A percentile compares a stretch with the other conserved stretches of the same genome.
These are phyloP conservation scores for Diversispora eburnea DNA, from an alignment of 192 early-diverging fungal species.

Conservation along the genomic window DNA sequence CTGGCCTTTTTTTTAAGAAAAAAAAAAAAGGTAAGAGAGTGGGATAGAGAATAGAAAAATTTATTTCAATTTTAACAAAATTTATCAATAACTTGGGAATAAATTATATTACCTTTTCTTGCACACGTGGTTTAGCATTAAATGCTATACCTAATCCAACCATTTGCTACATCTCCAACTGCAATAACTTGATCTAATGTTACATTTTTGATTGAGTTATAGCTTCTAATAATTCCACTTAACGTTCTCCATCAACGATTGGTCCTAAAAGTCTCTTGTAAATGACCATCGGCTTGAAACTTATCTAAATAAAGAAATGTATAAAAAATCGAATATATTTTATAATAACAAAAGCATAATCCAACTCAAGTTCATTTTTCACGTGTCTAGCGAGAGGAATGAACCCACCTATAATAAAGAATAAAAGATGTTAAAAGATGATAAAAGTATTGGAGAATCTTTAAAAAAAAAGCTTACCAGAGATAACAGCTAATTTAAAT, in stretches of 20 bases:
- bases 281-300: slow-evolving; percentile 80
- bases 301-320: slow-evolving; percentile 52
- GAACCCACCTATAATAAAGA: slow-evolving; percentile 53
- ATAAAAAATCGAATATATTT: not conserved
- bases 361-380: slow-evolving; percentile 82
- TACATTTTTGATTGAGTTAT: slow-evolving; percentile 90
- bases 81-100: not conserved
- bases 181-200: slow-evolving; percentile 90
- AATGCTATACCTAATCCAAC: slow-evolving; percentile 96
- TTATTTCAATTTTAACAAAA: not conserved
- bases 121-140: slow-evolving; percentile 97
- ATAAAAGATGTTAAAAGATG: not conserved
- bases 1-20: slow-evolving; percentile 47
- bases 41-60: not conserved
- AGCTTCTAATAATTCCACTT: slow-evolving; percentile 92
- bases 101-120: slow-evolving; percentile 59
- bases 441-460: not conserved
- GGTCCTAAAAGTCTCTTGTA: slow-evolving; percentile 85
- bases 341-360: slow-evolving; percentile 94
- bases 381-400: slow-evolving; percentile 76
- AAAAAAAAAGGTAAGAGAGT: slow-evolving; percentile 24
- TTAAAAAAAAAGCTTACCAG: slow-evolving; percentile 45
- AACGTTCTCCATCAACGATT: slow-evolving; percentile 85
- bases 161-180: slow-evolving; percentile 95
- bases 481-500: slow-evolving; percentile 94